These are phyloP conservation scores for Jackrogersella minutella DNA, from an alignment of 495 filamentous ascomycete genomes.

Conservation along the genomic window DNA sequence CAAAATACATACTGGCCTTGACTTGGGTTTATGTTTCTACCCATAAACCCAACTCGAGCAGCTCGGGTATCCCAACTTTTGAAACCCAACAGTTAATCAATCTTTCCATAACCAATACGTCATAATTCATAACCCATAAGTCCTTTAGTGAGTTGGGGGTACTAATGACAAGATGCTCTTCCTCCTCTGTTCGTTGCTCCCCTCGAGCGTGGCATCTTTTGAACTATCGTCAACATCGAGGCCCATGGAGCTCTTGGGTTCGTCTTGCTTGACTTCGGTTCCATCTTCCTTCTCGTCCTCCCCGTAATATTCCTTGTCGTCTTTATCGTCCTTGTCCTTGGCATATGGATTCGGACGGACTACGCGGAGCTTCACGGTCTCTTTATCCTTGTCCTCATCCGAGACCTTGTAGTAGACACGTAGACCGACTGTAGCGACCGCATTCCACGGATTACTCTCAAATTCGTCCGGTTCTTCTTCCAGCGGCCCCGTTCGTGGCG, in stretches of 20 bases:
- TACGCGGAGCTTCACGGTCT: conserved; percentile 53
- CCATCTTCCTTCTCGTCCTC: conserved; percentile 11
- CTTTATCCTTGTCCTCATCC: conserved; percentile 60
- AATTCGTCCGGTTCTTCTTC: conserved; percentile 50
- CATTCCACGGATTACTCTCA: conserved; percentile 80
- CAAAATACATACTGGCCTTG: not conserved
- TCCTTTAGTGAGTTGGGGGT: not conserved
- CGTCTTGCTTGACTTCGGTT: conserved; percentile 26
- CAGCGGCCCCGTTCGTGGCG: not conserved
- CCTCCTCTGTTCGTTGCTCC: conserved; percentile 37
- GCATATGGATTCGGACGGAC: conserved; percentile 49
- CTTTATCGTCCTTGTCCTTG: conserved; percentile 37
- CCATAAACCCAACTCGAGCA: too few species aligned
- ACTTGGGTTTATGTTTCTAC: not conserved
- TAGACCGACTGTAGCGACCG: conserved; percentile 80
- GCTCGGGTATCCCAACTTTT: not conserved
- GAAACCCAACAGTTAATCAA: not conserved
- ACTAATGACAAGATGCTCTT: conserved; percentile 42
- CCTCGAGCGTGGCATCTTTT: conserved; percentile 54
- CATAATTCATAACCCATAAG: not conserved
- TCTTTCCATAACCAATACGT: not conserved
- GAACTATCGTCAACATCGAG: conserved; percentile 59
- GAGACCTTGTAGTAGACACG: conserved; percentile 72
- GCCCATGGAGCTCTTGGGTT: conserved; percentile 48
- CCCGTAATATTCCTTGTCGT: too few species aligned